Conservation (phyloP, 2,329 filamentous ascomycete species). For the Ophiostoma perfectum region DNA sequence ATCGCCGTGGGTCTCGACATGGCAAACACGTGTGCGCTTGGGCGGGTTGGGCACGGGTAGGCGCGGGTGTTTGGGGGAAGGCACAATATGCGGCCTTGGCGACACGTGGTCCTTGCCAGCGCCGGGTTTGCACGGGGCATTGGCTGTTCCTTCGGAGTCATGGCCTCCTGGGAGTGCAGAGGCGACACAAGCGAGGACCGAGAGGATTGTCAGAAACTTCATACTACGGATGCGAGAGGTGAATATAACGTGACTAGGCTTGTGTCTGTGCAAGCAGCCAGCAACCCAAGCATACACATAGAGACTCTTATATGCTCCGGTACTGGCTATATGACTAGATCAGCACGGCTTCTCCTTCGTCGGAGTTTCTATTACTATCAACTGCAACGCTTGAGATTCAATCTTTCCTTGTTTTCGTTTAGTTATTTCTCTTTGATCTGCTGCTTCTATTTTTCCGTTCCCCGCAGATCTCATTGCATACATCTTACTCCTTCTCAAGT, state of each 20-base stretch:
- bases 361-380: not conserved
- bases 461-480: not conserved
- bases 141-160: not conserved
- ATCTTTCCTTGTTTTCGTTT: too few relatives aligned
- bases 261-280: not conserved
- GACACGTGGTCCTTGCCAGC: constrained; percentile 21
- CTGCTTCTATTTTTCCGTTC: constrained; percentile 2
- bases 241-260: not conserved
- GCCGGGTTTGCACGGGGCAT: constrained; percentile 3
- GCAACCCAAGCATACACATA: not conserved
- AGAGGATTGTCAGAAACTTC: constrained; percentile 3
- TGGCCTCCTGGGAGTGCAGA: constrained; percentile 17
- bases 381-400: not conserved
- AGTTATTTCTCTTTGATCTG: too few relatives aligned
- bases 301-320: not conserved
- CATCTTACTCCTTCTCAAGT: not conserved
- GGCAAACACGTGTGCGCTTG: constrained; percentile 42
- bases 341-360: not conserved
- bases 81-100: constrained; percentile 26
- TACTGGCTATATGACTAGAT: not conserved
- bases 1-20: constrained; percentile 51
- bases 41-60: constrained; percentile 30
- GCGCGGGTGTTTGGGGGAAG: constrained; percentile 28
- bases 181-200: not conserved
- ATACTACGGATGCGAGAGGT: not conserved